A percentile compares a stretch with the other conserved stretches of the same genome.
phyloP scores from a whole-genome alignment of 768 basidiomycete genomes.

The Agrocybe chaxingu region DNA sequence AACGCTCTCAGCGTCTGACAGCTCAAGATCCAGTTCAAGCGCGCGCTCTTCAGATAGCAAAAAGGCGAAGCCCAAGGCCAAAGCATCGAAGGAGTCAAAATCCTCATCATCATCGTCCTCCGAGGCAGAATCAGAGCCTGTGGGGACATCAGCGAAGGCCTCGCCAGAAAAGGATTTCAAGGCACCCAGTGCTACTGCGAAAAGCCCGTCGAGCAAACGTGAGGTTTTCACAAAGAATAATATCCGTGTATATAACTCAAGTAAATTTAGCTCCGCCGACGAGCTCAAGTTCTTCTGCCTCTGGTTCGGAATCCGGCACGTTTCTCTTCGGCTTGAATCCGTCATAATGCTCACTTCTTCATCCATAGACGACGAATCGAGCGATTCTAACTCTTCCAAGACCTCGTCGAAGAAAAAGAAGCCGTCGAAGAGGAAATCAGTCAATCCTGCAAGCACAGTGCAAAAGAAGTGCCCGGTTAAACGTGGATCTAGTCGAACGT shows the following conservation, averaged over 20 bases:
- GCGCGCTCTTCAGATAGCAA: constrained; percentile 9
- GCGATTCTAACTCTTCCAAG: constrained; percentile 22
- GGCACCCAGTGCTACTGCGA: neutral
- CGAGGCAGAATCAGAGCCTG: constrained; percentile 24
- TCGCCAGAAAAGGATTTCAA: constrained; percentile 1
- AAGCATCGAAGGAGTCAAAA: constrained; percentile 14
- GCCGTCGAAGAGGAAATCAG: constrained; percentile 11
- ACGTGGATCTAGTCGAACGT: constrained; percentile 37
- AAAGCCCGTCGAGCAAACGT: neutral
- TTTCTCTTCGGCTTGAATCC: neutral
- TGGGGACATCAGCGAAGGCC: constrained; percentile 1
- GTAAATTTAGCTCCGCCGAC: neutral
- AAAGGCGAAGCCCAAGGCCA: constrained; percentile 22
- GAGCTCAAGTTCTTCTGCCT: constrained; percentile 25
- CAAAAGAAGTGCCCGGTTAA: constrained; percentile 7
- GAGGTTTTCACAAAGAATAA: neutral
- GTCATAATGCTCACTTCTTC: neutral
- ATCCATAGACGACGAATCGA: constrained; percentile 31
- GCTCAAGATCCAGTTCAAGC: constrained; percentile 12
- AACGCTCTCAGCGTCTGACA: constrained; percentile 6
- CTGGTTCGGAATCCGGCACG: constrained; percentile 30
- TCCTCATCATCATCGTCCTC: constrained; percentile 22
- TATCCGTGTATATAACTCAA: too few relatives aligned
- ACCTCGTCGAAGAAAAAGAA: constrained; percentile 10
- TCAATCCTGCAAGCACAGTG: constrained; percentile 6